These are phyloP conservation scores for Pleurotus giganteus DNA, from an alignment of 768 basidiomycete genomes.

Conservation along the genomic window DNA sequence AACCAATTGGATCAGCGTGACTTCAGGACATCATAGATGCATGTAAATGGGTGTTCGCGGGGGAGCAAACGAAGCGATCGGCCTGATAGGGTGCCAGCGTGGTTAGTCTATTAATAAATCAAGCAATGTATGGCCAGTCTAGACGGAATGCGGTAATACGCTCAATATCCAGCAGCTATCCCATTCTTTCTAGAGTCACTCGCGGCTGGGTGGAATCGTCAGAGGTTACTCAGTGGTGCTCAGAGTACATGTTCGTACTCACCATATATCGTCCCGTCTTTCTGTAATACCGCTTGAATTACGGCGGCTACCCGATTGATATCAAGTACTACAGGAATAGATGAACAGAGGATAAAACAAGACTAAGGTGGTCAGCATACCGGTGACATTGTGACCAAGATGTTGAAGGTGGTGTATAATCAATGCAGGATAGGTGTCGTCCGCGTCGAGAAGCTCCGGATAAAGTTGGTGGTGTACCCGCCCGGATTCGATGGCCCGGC, in stretches of 20 bases:
- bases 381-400: slow-evolving; percentile 70
- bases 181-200: slow-evolving; percentile 94
- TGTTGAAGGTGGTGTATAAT: slow-evolving; percentile 54
- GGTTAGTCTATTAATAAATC: neutral
- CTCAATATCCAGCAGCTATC: slow-evolving; percentile 81
- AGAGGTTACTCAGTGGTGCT: slow-evolving; percentile 8
- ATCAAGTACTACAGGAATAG: slow-evolving; percentile 43
- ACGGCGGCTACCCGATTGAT: slow-evolving; percentile 73
- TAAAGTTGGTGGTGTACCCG: slow-evolving; percentile 87
- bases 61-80: too few relatives aligned
- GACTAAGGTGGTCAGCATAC: slow-evolving; percentile 33
- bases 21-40: neutral
- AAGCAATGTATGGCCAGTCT: neutral
- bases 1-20: neutral
- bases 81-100: too few relatives aligned
- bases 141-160: neutral
- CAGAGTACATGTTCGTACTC: slow-evolving; percentile 21
- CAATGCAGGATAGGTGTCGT: slow-evolving; percentile 54
- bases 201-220: slow-evolving; percentile 49
- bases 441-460: slow-evolving; percentile 59
- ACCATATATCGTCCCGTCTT: slow-evolving; percentile 64
- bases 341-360: neutral
- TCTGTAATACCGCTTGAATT: slow-evolving; percentile 62
- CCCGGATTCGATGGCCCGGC: slow-evolving; percentile 79
- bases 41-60: too few relatives aligned